A percentile compares a stretch with the other conserved stretches of the same genome.
Evolutionary conservation across 78 protist species (phyloP).

Genomic region (Planoprotostelium fungivorum): DNA sequence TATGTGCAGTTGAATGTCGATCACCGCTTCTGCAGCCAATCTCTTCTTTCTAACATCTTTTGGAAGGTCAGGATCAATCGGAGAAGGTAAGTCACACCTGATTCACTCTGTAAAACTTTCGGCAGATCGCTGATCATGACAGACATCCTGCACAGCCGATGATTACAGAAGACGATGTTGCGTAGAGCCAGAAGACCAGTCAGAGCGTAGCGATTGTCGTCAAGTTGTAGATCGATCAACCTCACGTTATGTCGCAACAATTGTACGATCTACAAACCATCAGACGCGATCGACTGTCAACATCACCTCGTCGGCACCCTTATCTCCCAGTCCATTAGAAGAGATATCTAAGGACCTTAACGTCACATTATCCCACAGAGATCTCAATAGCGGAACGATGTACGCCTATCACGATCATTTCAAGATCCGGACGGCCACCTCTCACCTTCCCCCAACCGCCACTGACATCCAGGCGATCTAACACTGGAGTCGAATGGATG

Average conservation of each 20-base stretch:
- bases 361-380: neutral
- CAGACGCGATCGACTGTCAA: neutral
- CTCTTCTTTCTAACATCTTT: no score
- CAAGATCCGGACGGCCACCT: neutral
- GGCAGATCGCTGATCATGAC: no score
- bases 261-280: neutral
- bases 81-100: no score
- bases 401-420: neutral
- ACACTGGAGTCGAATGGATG: neutral
- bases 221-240: neutral
- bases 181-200: neutral
- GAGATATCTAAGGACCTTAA: neutral
- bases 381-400: neutral
- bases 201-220: neutral
- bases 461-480: neutral
- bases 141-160: no score
- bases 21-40: no score
- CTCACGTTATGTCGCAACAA: neutral
- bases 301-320: neutral
- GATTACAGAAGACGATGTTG: no score
- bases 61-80: no score
- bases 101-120: no score
- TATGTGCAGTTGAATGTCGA: no score
- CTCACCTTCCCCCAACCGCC: neutral
- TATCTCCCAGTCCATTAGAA: neutral